These are phyloP conservation scores for Gastrolobium villosum DNA, from an alignment of 306 rosid species.

Conservation along the genomic window DNA sequence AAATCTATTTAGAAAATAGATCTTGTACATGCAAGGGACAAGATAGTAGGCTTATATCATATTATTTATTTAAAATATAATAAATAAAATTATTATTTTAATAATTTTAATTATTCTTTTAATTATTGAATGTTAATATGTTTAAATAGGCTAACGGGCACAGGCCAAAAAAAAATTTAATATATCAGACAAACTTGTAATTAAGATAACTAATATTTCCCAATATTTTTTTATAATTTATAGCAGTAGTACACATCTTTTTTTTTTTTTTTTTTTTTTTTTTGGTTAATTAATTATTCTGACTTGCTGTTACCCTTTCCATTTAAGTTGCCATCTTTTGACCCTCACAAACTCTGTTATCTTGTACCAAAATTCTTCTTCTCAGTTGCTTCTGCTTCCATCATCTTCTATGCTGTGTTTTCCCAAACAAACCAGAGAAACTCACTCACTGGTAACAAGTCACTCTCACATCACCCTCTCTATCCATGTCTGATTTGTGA, in stretches of 20 bases:
- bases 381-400: constrained; percentile 39
- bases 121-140: too few relatives aligned
- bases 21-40: too few relatives aligned
- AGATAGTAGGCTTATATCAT: too few relatives aligned
- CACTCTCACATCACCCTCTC: constrained; percentile 46
- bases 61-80: too few relatives aligned
- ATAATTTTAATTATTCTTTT: too few relatives aligned
- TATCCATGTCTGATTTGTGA: constrained; percentile 19
- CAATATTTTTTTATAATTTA: too few relatives aligned
- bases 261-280: neutral
- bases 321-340: constrained; percentile 22
- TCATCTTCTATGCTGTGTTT: constrained; percentile 39
- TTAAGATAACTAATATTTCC: too few relatives aligned
- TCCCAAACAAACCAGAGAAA: constrained; percentile 1
- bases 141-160: too few relatives aligned
- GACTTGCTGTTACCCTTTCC: neutral
- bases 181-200: too few relatives aligned
- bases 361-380: constrained; percentile 40
- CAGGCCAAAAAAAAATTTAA: too few relatives aligned
- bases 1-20: too few relatives aligned
- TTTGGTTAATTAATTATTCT: neutral
- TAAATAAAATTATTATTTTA: too few relatives aligned
- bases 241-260: neutral
- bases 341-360: neutral
- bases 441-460: constrained; percentile 44